Evolutionary conservation across 73 alveolate genomes (phyloP), one percentile per base, ranked within the genome.

Genomic region (Paramecium sonneborni): DNA sequence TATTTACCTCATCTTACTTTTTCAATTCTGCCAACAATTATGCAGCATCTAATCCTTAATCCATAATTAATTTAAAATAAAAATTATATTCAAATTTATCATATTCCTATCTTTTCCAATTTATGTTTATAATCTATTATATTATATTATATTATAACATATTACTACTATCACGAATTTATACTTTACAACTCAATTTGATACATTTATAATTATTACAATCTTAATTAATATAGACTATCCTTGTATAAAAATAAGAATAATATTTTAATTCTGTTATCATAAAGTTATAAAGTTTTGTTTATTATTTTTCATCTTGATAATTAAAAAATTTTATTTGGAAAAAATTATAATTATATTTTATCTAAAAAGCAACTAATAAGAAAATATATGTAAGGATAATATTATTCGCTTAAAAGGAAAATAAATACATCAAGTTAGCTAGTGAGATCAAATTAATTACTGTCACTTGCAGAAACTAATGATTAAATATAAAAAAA

Each of bases 1-100:
- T 3, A 20, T 24, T 20, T 39, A 79, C 90, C 26, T 79, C 90
- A 79, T 79, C 90, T 24, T 79, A 37, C 44, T 79, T 79, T 41
- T 79, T 79, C 6, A 79, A 44, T 39, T 79, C 90, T 12, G 76
- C 90, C 32, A 18, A 24, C 44, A 79, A 23, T 21, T 3, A 26
- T 79, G 90, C 90, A 41, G 76, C 90, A 41, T 79, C 90, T 79
- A 79, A 79, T 39, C 90, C 90, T 20, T 32, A 46, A 46, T 79
- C 90, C 90, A 79, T 79, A 62, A 30, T 62, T 62, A 26, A 62
- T 26, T 30, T 11, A 26, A 30, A 62, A 23, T 23, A 62, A 62
- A 62, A 62, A 1, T 9, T 4, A 15, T 4, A 52, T 18, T 52
- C 23, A 18, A 52, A 52, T 52, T 52, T 3, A 52, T 52, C 34